Conservation (phyloP, 768 basidiomycete genomes). For the Mycena haematopus region DNA sequence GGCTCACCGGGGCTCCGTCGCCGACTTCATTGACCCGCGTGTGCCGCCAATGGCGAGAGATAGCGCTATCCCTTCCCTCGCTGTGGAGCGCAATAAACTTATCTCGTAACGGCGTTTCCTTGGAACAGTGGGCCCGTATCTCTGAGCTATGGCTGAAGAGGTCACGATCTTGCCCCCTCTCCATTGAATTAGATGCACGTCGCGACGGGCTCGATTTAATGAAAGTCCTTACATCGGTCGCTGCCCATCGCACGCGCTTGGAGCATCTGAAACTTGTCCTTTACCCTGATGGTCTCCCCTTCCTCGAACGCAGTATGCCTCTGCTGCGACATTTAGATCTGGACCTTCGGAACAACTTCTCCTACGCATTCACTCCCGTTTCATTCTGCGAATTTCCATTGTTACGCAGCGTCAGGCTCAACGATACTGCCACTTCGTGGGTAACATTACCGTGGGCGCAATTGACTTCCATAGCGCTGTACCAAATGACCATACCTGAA, state of each 20-base stretch:
- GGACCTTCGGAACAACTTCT: neutral
- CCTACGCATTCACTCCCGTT: too few relatives aligned
- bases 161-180: neutral
- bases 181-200: neutral
- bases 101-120: neutral
- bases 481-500: neutral
- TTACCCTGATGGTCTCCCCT: neutral
- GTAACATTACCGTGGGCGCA: neutral
- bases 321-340: neutral
- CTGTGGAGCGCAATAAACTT: too few relatives aligned
- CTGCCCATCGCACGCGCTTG: neutral
- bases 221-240: neutral
- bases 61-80: too few relatives aligned
- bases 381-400: neutral
- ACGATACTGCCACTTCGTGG: neutral
- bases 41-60: neutral
- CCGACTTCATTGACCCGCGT: neutral
- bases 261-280: neutral
- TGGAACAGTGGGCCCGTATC: neutral
- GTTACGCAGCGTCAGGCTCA: neutral
- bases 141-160: neutral
- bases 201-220: neutral
- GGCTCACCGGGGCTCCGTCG: neutral
- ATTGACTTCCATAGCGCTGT: neutral
- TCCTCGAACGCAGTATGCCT: neutral